Conservation (phyloP, 345 rosid species). For the Corchorus olitorius region DNA sequence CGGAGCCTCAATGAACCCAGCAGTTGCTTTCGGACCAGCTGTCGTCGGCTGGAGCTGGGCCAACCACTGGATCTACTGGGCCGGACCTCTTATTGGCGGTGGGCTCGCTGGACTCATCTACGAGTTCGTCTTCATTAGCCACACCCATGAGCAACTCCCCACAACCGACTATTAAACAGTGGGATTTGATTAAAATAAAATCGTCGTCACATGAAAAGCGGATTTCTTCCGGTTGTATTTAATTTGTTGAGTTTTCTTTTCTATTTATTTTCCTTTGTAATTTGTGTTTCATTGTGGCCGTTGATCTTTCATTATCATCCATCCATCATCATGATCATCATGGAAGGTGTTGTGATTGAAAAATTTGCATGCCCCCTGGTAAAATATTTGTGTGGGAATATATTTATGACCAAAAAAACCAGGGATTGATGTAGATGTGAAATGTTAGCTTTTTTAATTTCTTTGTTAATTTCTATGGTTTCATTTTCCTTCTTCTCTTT, state of each 20-base stretch:
- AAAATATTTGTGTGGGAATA: neutral
- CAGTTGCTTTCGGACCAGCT: slow-evolving; percentile 93
- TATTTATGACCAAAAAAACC: neutral
- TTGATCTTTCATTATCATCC: slow-evolving; percentile 3
- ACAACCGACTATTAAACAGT: slow-evolving; percentile 61
- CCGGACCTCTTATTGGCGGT: slow-evolving; percentile 83
- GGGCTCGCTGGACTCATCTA: slow-evolving; percentile 81
- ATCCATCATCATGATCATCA: slow-evolving; percentile 1
- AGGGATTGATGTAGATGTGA: slow-evolving; percentile 21
- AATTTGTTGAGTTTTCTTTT: slow-evolving; percentile 1
- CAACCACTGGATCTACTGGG: slow-evolving; percentile 97
- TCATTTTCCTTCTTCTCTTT: neutral
- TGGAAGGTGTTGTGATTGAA: slow-evolving; percentile 4
- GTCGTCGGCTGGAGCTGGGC: slow-evolving; percentile 90
- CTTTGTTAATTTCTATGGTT: slow-evolving; percentile 14
- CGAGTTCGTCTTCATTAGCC: slow-evolving; percentile 65
- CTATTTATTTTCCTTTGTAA: neutral
- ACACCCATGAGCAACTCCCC: slow-evolving; percentile 66
- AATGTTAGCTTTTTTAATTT: slow-evolving; percentile 13
- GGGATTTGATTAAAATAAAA: neutral
- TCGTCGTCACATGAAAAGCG: too few relatives aligned
- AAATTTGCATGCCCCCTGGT: slow-evolving; percentile 4
- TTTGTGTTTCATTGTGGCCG: slow-evolving; percentile 31
- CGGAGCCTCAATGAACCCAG: slow-evolving; percentile 99
- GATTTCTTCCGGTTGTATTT: slow-evolving; percentile 26